Percentiles rank a stretch among this genome's conserved stretches.
phyloP scores from a whole-genome alignment of 495 filamentous ascomycete species.

The Jackrogersella minutella region DNA sequence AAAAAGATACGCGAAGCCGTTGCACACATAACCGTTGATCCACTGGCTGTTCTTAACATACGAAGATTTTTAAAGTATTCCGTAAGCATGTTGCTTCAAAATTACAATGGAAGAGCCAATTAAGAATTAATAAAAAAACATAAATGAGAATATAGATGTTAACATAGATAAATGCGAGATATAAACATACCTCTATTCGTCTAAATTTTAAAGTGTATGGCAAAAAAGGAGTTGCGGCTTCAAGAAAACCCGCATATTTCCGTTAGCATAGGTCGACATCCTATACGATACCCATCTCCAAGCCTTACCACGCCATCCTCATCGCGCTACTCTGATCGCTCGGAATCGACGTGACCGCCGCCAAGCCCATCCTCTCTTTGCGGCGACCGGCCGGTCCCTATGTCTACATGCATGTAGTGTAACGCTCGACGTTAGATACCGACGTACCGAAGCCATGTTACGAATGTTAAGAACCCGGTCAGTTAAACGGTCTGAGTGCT shows the following conservation, averaged over 20 bases:
- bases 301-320: constrained; percentile 33
- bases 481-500: constrained; percentile 6
- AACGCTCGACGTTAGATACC: constrained; percentile 13
- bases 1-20: constrained; percentile 34
- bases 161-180: background rate
- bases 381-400: constrained; percentile 27
- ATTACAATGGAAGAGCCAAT: background rate
- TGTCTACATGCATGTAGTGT: constrained; percentile 26
- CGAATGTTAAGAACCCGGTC: constrained; percentile 25
- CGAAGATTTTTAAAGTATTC: constrained; percentile 6
- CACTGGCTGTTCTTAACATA: constrained; percentile 25
- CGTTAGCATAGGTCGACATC: constrained; percentile 7
- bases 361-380: constrained; percentile 17
- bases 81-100: constrained; percentile 3
- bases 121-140: background rate
- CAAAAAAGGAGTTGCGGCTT: constrained; percentile 14
- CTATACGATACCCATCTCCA: constrained; percentile 6
- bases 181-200: background rate
- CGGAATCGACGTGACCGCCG: constrained; percentile 34
- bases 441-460: constrained; percentile 9
- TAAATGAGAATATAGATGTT: background rate
- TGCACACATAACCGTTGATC: constrained; percentile 18
- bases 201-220: background rate
- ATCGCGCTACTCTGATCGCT: constrained; percentile 26
- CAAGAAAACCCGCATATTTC: constrained; percentile 32